These are phyloP conservation scores for Mucor saturninus DNA, from an alignment of 371 early-diverging fungal species.

Conservation along the genomic window DNA sequence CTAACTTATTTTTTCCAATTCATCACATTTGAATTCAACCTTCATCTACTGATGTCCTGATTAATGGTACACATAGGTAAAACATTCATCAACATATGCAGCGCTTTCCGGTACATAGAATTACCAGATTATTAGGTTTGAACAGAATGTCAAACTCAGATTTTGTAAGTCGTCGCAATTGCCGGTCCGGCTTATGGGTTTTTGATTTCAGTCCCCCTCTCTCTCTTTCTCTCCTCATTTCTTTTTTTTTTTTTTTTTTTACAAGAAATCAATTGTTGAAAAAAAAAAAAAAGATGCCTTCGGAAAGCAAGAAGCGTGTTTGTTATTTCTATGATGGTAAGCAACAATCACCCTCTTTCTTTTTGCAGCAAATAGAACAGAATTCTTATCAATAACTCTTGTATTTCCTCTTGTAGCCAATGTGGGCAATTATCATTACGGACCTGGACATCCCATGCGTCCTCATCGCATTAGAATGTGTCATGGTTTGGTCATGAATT, in stretches of 20 bases:
- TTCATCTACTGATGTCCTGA: too few species aligned
- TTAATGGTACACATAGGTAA: too few species aligned
- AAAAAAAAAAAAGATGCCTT: conserved; percentile 31
- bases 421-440: conserved; percentile 73
- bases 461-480: conserved; percentile 94
- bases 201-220: not conserved
- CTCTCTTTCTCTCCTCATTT: not conserved
- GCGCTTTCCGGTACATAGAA: too few species aligned
- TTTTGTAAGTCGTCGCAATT: too few species aligned
- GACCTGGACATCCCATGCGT: conserved; percentile 94
- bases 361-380: too few species aligned
- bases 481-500: conserved; percentile 89
- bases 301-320: conserved; percentile 55
- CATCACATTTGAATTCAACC: too few species aligned
- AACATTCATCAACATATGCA: too few species aligned
- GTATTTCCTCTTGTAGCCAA: conserved; percentile 40
- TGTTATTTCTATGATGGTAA: conserved; percentile 64
- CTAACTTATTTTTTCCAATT: too few species aligned
- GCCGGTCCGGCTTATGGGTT: not conserved
- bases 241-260: conserved; percentile 6
- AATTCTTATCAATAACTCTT: not conserved
- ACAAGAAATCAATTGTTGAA: not conserved
- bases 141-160: too few species aligned
- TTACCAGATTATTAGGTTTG: too few species aligned
- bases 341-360: not conserved